A percentile compares a stretch with the other conserved stretches of the same genome.
Evolutionary conservation across 2,329 filamentous ascomycete genomes (phyloP).

Genomic region (Trichoderma simmonsii): DNA sequence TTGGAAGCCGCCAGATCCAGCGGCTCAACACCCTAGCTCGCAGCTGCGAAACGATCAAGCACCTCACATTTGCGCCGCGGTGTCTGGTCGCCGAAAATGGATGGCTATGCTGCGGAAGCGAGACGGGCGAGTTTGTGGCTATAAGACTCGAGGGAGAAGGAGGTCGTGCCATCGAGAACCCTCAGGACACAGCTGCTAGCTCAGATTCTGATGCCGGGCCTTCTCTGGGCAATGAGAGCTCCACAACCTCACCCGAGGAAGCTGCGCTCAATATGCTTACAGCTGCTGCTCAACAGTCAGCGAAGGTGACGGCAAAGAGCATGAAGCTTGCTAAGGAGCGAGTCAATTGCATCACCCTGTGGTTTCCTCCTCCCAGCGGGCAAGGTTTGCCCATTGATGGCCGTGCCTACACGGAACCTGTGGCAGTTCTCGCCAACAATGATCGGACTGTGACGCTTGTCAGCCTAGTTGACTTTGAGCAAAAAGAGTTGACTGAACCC

Average conservation of each 20-base stretch:
- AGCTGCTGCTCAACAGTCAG: constrained; percentile 24
- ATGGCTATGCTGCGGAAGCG: constrained; percentile 88
- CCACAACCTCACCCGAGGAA: constrained; percentile 2
- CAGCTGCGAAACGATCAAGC: constrained; percentile 70
- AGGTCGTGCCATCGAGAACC: constrained; percentile 26
- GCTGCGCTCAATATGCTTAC: constrained; percentile 14
- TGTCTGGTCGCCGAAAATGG: constrained; percentile 84
- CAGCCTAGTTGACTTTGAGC: constrained; percentile 61
- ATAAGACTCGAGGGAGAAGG: constrained; percentile 57
- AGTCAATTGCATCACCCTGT: constrained; percentile 65
- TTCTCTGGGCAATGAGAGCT: neutral
- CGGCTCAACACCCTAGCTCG: constrained; percentile 65
- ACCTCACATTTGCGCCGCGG: constrained; percentile 70
- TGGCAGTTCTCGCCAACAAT: constrained; percentile 84
- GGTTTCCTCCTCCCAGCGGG: constrained; percentile 48
- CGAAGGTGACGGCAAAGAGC: constrained; percentile 49
- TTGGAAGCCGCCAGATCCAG: constrained; percentile 62
- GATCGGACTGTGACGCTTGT: constrained; percentile 87
- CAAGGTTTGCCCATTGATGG: constrained; percentile 23
- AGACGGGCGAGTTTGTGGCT: constrained; percentile 81
- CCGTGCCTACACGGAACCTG: constrained; percentile 45
- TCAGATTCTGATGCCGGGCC: constrained; percentile 27
- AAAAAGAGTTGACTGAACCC: constrained; percentile 47
- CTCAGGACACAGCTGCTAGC: constrained; percentile 28
- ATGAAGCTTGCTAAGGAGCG: constrained; percentile 56